These are phyloP conservation scores for Termitomyces sp. DNA, from an alignment of 768 basidiomycete species.

Conservation along the genomic window DNA sequence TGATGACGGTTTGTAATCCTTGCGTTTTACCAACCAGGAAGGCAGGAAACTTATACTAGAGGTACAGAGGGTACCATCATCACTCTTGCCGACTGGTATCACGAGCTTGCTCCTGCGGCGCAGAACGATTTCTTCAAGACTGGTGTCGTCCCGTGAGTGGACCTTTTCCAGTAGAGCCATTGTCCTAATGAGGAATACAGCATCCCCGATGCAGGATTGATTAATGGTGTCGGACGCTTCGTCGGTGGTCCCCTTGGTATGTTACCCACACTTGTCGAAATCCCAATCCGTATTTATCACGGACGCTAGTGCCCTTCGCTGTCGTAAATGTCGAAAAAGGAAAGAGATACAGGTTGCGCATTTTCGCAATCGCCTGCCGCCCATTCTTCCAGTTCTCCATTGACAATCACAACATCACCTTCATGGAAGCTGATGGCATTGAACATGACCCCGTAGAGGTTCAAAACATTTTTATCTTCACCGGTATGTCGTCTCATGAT, in stretches of 20 bases:
- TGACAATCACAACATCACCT: slow-evolving; percentile 27
- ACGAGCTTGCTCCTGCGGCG: slow-evolving; percentile 31
- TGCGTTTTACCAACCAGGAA: not conserved
- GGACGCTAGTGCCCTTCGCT: slow-evolving; percentile 24
- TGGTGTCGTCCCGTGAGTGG: slow-evolving; percentile 22
- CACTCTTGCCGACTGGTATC: slow-evolving; percentile 26
- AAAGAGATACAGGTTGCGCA: slow-evolving; percentile 45
- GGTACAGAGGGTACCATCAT: slow-evolving; percentile 27
- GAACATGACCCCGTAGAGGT: slow-evolving; percentile 32
- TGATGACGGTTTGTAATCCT: slow-evolving; percentile 25
- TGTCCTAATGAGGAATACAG: slow-evolving; percentile 4
- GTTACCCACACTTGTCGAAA: slow-evolving; percentile 14
- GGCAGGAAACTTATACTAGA: not conserved
- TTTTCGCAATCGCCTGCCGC: slow-evolving; percentile 42
- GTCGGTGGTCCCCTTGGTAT: slow-evolving; percentile 30
- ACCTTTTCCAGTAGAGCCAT: slow-evolving; percentile 1
- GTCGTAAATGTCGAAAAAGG: slow-evolving; percentile 36
- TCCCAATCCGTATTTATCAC: slow-evolving; percentile 14
- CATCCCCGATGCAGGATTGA: slow-evolving; percentile 35
- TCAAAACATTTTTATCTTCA: slow-evolving; percentile 37
- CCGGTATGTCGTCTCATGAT: slow-evolving; percentile 20
- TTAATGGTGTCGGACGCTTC: slow-evolving; percentile 39
- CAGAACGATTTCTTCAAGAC: slow-evolving; percentile 25
- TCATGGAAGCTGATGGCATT: slow-evolving; percentile 36
- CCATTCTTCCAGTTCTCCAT: slow-evolving; percentile 33